Percentiles rank a stretch among this genome's conserved stretches.
These are phyloP conservation scores for Phragmites australis DNA, from an alignment of 176 grass and related monocot species.

Conservation along the genomic window DNA sequence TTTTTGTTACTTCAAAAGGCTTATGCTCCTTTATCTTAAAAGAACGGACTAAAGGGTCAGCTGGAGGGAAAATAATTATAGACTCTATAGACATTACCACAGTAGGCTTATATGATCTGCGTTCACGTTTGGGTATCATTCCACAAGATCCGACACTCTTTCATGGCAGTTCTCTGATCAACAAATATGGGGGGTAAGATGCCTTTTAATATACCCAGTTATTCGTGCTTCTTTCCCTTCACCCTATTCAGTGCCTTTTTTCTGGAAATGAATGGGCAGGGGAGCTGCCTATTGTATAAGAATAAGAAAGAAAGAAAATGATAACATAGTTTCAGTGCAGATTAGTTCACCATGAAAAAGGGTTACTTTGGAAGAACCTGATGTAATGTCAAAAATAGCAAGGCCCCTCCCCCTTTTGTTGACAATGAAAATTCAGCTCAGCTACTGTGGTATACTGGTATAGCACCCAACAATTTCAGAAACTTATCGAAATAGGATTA, in stretches of 20 bases:
- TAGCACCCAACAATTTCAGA: not conserved
- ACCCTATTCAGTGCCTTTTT: not conserved
- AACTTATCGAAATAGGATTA: not conserved
- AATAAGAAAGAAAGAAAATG: not conserved
- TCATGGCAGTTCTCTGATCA: slow-evolving; percentile 59
- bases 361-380: not conserved
- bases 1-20: too few species aligned
- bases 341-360: not conserved
- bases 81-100: slow-evolving; percentile 55
- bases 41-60: too few species aligned
- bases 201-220: not conserved
- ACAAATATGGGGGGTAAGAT: slow-evolving; percentile 78
- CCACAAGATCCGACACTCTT: slow-evolving; percentile 92
- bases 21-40: too few species aligned
- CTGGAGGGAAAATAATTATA: slow-evolving; percentile 62
- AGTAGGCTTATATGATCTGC: slow-evolving; percentile 72
- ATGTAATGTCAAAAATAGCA: not conserved
- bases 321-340: not conserved
- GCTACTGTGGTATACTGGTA: not conserved
- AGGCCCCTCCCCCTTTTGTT: not conserved
- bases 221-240: not conserved
- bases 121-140: slow-evolving; percentile 74
- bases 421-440: not conserved
- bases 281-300: not conserved
- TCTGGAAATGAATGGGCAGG: not conserved